Conservation (phyloP, 371 early-diverging fungal species). For the Saksenaea vasiformis region DNA sequence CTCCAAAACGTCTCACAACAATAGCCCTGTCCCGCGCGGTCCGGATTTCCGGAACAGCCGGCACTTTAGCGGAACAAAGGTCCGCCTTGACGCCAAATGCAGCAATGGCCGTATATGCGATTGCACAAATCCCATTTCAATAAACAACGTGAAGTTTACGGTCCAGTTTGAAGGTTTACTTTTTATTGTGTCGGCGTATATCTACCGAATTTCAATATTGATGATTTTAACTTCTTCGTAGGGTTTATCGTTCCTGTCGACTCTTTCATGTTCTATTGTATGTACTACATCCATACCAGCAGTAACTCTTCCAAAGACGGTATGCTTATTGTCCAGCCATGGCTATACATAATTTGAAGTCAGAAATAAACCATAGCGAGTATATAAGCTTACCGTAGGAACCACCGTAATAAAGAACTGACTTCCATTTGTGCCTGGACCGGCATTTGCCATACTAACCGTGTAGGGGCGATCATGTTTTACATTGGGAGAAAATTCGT, state of each 20-base stretch:
- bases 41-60: too few relatives aligned
- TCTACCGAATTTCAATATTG: conserved; percentile 69
- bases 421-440: conserved; percentile 89
- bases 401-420: conserved; percentile 99
- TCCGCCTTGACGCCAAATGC: too few relatives aligned
- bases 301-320: conserved; percentile 95
- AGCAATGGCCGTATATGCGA: too few relatives aligned
- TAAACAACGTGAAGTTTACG: too few relatives aligned
- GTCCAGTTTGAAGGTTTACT: neutral
- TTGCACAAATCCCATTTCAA: too few relatives aligned
- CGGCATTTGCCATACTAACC: conserved; percentile 98
- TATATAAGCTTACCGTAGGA: conserved; percentile 63
- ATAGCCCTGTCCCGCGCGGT: too few relatives aligned
- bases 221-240: conserved; percentile 70
- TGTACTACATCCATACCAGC: conserved; percentile 95
- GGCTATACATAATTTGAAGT: conserved; percentile 47
- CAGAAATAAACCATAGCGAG: neutral
- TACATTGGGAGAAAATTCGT: conserved; percentile 85
- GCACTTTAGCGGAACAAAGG: too few relatives aligned
- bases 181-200: neutral
- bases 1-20: too few relatives aligned
- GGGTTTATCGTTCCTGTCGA: conserved; percentile 85
- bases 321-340: conserved; percentile 96
- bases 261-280: conserved; percentile 76
- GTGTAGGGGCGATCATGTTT: conserved; percentile 90